phyloP scores from a whole-genome alignment of 768 basidiomycete species.

The Pleurotus tuber-regium region DNA sequence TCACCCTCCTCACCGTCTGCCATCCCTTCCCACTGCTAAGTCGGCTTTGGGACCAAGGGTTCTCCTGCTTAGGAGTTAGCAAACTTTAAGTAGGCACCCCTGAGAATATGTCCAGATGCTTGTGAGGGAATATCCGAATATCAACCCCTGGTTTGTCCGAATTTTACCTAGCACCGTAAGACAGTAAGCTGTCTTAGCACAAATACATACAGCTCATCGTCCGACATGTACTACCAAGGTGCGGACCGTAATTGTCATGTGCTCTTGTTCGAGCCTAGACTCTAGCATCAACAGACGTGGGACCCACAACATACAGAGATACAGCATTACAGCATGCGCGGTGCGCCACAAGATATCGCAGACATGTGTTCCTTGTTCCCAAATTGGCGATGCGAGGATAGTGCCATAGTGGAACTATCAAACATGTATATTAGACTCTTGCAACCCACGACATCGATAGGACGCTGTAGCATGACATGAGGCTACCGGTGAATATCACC shows the following conservation, averaged over 20 bases:
- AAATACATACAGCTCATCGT: not conserved
- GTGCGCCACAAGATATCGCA: not conserved
- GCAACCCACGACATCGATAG: too few species aligned
- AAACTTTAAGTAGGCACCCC: conserved; percentile 1
- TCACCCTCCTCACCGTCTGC: not conserved
- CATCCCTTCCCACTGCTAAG: conserved; percentile 7
- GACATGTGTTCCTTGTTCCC: not conserved
- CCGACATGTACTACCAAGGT: not conserved
- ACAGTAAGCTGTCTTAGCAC: not conserved
- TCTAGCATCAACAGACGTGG: too few species aligned
- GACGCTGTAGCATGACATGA: too few species aligned
- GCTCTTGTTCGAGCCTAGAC: not conserved
- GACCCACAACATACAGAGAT: too few species aligned
- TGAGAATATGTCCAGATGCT: conserved; percentile 1
- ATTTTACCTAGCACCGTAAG: not conserved
- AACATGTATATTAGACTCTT: too few species aligned
- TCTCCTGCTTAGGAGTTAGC: conserved; percentile 1
- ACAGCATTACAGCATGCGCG: not conserved
- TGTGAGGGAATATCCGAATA: conserved; percentile 5
- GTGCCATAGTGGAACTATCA: too few species aligned
- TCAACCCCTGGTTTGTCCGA: not conserved
- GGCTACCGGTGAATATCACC: not conserved
- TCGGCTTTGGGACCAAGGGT: not conserved
- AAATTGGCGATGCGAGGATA: too few species aligned
- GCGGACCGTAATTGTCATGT: not conserved